These are phyloP conservation scores for Apiospora saccharicola DNA, from an alignment of 2,329 filamentous ascomycete species.

Conservation along the genomic window DNA sequence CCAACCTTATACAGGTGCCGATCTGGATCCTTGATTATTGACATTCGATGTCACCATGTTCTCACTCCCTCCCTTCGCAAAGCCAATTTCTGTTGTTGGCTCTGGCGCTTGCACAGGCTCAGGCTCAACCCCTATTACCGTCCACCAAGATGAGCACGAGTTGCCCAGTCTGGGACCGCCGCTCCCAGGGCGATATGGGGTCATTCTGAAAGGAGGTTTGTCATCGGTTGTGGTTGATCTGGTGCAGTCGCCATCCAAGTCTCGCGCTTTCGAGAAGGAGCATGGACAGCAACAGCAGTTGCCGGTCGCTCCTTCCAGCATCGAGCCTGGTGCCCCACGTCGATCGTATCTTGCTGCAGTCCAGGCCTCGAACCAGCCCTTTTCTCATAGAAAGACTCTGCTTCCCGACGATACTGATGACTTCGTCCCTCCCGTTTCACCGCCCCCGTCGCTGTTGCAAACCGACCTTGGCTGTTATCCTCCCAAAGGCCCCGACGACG, in stretches of 20 bases:
- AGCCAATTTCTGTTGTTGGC: neutral
- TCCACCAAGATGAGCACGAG: neutral
- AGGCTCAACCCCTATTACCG: neutral
- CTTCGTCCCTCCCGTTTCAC: neutral
- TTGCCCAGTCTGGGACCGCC: neutral
- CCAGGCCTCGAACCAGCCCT: neutral
- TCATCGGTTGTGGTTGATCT: constrained; percentile 11
- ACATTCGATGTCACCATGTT: neutral
- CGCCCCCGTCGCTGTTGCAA: neutral
- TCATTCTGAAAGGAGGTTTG: neutral
- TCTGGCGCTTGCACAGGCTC: neutral
- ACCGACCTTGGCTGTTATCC: neutral
- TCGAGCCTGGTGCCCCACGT: neutral
- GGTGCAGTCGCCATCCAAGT: neutral
- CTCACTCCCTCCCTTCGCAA: neutral
- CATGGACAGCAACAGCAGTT: neutral
- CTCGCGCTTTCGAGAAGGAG: neutral
- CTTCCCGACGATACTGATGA: neutral
- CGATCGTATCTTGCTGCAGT: constrained; percentile 9
- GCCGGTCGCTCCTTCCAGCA: neutral
- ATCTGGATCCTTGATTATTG: neutral
- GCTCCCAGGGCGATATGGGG: neutral
- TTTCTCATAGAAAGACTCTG: neutral
- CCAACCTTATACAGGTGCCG: neutral
- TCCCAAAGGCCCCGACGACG: constrained; percentile 7